Percentiles rank a stretch among this genome's conserved stretches.
These are phyloP conservation scores for Asterochloris sp. DNA, from an alignment of 139 green algal genomes.

Conservation along the genomic window DNA sequence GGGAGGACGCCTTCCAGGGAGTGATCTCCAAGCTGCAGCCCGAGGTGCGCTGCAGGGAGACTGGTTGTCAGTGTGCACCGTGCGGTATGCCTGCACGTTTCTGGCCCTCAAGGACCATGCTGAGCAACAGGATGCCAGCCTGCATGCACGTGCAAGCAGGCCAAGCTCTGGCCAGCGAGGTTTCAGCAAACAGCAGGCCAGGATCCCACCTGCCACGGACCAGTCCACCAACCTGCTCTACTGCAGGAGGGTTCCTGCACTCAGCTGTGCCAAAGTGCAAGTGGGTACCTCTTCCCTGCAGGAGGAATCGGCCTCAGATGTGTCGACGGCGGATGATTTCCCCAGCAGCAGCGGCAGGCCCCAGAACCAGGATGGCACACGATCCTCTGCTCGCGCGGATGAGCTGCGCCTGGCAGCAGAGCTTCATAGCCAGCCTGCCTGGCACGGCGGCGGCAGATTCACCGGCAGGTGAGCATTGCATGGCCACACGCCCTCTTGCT, in stretches of 20 bases:
- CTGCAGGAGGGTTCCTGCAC: too few species aligned
- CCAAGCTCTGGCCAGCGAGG: too few species aligned
- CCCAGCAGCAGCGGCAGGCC: not conserved
- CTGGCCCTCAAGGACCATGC: too few species aligned
- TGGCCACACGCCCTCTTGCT: too few species aligned
- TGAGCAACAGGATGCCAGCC: too few species aligned
- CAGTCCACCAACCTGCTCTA: too few species aligned
- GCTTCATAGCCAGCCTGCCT: slow-evolving; percentile 56
- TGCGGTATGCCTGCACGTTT: too few species aligned
- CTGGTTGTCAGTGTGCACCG: not conserved
- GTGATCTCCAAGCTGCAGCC: slow-evolving; percentile 32
- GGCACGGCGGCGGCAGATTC: slow-evolving; percentile 49
- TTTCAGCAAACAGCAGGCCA: too few species aligned
- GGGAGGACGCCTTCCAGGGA: slow-evolving; percentile 75
- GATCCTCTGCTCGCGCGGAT: slow-evolving; percentile 33
- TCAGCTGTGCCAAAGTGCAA: too few species aligned
- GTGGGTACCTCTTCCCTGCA: too few species aligned
- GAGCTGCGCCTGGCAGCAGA: slow-evolving; percentile 62
- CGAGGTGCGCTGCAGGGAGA: not conserved
- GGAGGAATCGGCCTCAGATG: slow-evolving; percentile 6
- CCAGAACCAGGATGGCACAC: slow-evolving; percentile 65
- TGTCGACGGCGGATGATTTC: slow-evolving; percentile 18
- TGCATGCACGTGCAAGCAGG: too few species aligned
- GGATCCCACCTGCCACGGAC: too few species aligned
- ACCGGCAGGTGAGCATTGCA: slow-evolving; percentile 27